Percentiles rank a stretch among this genome's conserved stretches.
Evolutionary conservation across 2,329 filamentous ascomycete genomes (phyloP).

Genomic region (Alternaria sp.): DNA sequence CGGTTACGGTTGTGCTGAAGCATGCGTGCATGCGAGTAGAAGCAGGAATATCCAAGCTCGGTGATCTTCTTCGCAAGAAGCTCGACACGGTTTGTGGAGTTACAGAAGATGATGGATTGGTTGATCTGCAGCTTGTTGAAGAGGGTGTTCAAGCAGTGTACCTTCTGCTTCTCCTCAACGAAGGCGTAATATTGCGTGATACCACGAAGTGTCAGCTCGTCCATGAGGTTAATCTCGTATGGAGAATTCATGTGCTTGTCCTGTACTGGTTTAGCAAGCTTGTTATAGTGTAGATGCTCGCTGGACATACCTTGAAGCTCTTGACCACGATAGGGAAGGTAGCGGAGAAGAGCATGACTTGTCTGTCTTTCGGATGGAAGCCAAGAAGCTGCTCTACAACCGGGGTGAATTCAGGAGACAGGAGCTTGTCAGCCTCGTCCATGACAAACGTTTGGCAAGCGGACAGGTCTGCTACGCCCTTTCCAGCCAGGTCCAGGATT

Average conservation of each 20-base stretch:
- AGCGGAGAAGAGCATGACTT: conserved; percentile 99
- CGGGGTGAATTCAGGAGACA: conserved; percentile 95
- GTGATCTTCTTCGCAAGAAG: conserved; percentile 99
- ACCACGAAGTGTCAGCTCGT: conserved; percentile 95
- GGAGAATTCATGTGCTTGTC: conserved; percentile 97
- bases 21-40: conserved; percentile 99
- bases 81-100: conserved; percentile 98
- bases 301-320: conserved; percentile 73
- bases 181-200: conserved; percentile 99
- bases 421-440: conserved; percentile 98
- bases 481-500: conserved; percentile 94
- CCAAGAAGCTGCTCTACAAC: conserved; percentile 95
- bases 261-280: conserved; percentile 45
- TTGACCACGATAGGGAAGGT: conserved; percentile 98
- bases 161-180: conserved; percentile 98
- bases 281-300: conserved; percentile 1
- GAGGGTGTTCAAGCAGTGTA: conserved; percentile 97
- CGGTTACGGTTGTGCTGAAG: conserved; percentile 95
- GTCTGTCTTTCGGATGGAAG: conserved; percentile 95
- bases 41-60: conserved; percentile 98
- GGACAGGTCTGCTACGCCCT: conserved; percentile 94
- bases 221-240: conserved; percentile 99
- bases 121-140: conserved; percentile 99
- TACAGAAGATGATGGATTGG: conserved; percentile 99
- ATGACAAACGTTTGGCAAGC: conserved; percentile 98